Evolutionary conservation across 2,329 filamentous ascomycete species (phyloP).

Genomic region (Tothia fuscella): DNA sequence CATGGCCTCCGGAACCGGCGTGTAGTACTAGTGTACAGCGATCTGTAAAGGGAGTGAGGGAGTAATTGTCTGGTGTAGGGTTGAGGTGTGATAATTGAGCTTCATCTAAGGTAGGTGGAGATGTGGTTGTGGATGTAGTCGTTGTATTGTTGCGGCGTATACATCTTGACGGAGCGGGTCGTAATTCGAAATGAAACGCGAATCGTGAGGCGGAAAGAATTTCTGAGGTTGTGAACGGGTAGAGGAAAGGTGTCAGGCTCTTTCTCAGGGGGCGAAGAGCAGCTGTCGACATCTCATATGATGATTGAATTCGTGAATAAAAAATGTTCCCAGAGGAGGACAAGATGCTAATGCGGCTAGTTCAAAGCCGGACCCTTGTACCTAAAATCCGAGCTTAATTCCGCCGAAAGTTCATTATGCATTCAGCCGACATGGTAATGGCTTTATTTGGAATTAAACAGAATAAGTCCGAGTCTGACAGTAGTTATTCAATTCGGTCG

Average conservation of each 20-base stretch:
- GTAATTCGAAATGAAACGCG: no score
- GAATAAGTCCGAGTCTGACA: no score
- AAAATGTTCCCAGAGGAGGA: no score
- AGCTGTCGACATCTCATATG: slow-evolving; percentile 4
- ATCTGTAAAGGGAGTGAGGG: slow-evolving; percentile 73
- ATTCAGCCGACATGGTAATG: no score
- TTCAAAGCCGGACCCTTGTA: no score
- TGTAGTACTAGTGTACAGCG: slow-evolving; percentile 66
- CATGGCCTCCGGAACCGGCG: slow-evolving; percentile 74
- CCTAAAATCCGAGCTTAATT: no score
- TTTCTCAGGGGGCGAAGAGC: neutral
- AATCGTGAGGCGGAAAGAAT: slow-evolving; percentile 5
- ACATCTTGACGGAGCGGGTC: neutral
- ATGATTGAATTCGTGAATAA: no score
- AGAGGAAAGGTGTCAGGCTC: slow-evolving; percentile 10
- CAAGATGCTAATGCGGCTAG: no score
- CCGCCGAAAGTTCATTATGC: no score
- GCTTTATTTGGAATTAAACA: no score
- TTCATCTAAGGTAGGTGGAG: neutral
- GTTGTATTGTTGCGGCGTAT: neutral
- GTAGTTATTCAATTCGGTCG: no score
- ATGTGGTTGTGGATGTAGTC: neutral
- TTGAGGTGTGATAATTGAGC: slow-evolving; percentile 47
- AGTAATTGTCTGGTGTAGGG: slow-evolving; percentile 73
- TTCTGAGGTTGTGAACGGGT: slow-evolving; percentile 9